Conservation (phyloP, 2,329 filamentous ascomycete genomes). For the Neopestalotiopsis rosae region DNA sequence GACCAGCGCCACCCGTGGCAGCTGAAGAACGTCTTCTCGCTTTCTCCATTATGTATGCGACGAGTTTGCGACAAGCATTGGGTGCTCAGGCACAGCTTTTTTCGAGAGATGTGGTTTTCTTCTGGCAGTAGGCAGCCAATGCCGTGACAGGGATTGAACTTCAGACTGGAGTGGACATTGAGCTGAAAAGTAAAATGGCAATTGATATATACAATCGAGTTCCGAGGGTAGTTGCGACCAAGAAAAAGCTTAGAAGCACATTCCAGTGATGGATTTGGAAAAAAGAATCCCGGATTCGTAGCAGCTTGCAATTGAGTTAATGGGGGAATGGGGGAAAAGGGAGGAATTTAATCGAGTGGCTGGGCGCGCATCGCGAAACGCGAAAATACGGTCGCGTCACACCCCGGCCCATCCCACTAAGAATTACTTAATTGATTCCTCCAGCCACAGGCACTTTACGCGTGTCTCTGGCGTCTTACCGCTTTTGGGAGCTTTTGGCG, state of each 20-base stretch:
- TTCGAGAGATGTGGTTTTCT: background rate
- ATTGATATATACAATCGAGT: background rate
- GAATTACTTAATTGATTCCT: conserved; percentile 17
- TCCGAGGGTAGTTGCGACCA: background rate
- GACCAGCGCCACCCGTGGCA: conserved; percentile 10
- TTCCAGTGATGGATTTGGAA: conserved; percentile 9
- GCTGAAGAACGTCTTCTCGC: conserved; percentile 4
- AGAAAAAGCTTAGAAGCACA: background rate
- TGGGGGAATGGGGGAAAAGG: conserved; percentile 9
- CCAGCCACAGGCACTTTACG: conserved; percentile 1
- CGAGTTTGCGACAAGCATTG: background rate
- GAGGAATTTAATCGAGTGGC: conserved; percentile 13
- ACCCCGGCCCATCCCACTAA: conserved; percentile 2
- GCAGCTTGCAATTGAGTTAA: background rate
- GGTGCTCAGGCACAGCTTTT: background rate
- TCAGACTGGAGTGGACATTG: background rate
- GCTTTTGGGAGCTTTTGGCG: background rate
- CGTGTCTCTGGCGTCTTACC: background rate
- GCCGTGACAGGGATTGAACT: background rate
- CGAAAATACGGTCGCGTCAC: conserved; percentile 10
- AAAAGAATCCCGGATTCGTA: background rate
- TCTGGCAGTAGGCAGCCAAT: background rate
- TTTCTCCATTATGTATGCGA: background rate
- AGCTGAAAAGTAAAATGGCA: background rate
- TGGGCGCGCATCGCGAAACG: conserved; percentile 16